Evolutionary conservation across 192 early-diverging fungal genomes (phyloP).

Genomic region (Rhizophagus prolifer): DNA sequence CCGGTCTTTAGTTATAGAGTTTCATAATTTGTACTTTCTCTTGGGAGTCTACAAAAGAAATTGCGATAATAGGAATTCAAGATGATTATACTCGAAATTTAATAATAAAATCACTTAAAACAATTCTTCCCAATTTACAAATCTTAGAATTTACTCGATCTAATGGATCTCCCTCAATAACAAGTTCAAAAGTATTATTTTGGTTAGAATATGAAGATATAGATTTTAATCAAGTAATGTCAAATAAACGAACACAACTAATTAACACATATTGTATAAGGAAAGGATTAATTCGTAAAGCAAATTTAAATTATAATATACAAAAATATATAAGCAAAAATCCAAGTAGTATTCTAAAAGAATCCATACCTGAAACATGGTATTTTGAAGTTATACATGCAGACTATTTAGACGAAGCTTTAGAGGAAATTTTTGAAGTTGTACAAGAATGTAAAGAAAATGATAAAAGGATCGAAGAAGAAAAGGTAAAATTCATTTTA

Average conservation of each 20-base stretch:
- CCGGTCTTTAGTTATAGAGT: too few species aligned
- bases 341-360: slow-evolving; percentile 49
- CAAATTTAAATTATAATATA: slow-evolving; percentile 64
- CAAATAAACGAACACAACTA: slow-evolving; percentile 29
- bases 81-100: background rate
- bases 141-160: background rate
- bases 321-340: slow-evolving; percentile 57
- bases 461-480: slow-evolving; percentile 32
- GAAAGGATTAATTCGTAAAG: slow-evolving; percentile 68
- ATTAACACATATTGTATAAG: slow-evolving; percentile 64
- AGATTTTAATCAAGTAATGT: slow-evolving; percentile 53
- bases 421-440: slow-evolving; percentile 68
- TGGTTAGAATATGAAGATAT: slow-evolving; percentile 71
- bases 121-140: background rate
- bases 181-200: slow-evolving; percentile 24
- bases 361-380: slow-evolving; percentile 63
- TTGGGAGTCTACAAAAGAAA: background rate
- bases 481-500: slow-evolving; percentile 53
- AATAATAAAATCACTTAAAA: background rate
- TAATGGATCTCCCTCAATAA: too few species aligned
- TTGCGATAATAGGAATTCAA: background rate
- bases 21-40: too few species aligned
- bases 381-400: slow-evolving; percentile 62
- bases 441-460: slow-evolving; percentile 54
- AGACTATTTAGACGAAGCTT: slow-evolving; percentile 66